These are phyloP conservation scores for Nitzschia sp. DNA, from an alignment of 108 stramenopile genomes.

Conservation along the genomic window DNA sequence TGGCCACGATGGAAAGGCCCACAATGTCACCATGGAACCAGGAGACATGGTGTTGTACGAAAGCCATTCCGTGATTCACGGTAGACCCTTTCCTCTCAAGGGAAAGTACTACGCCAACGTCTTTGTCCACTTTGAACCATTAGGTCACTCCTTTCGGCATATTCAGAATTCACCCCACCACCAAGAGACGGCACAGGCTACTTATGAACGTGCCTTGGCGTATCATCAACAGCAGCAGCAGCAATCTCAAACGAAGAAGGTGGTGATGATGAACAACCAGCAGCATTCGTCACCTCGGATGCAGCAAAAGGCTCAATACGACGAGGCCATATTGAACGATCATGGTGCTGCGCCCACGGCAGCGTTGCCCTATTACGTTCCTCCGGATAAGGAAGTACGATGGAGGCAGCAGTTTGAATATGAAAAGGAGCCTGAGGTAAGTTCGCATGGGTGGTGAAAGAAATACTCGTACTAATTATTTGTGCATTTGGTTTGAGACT, in stretches of 20 bases:
- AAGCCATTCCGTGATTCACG: slow-evolving; percentile 88
- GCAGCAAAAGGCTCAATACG: background rate
- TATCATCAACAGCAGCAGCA: background rate
- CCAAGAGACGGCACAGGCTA: background rate
- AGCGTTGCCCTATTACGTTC: slow-evolving; percentile 26
- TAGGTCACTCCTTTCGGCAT: slow-evolving; percentile 48
- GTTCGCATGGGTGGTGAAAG: background rate
- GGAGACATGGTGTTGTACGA: slow-evolving; percentile 95
- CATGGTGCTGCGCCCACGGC: background rate
- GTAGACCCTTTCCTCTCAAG: slow-evolving; percentile 87
- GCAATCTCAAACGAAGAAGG: background rate
- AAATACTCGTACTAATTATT: no score
- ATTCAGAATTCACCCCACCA: slow-evolving; percentile 2
- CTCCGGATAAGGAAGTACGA: slow-evolving; percentile 20
- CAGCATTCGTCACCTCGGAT: slow-evolving; percentile 2
- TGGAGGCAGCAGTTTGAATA: slow-evolving; percentile 41
- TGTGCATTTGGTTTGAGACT: background rate
- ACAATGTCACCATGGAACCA: slow-evolving; percentile 88
- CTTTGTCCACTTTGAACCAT: slow-evolving; percentile 92
- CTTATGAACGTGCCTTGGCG: background rate
- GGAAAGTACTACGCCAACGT: slow-evolving; percentile 74
- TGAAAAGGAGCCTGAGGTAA: slow-evolving; percentile 34
- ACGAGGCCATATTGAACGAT: background rate
- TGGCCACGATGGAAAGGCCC: slow-evolving; percentile 82
- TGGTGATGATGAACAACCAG: slow-evolving; percentile 6